Evolutionary conservation across 2,329 filamentous ascomycete species (phyloP).

Genomic region (Didymella segeticola): DNA sequence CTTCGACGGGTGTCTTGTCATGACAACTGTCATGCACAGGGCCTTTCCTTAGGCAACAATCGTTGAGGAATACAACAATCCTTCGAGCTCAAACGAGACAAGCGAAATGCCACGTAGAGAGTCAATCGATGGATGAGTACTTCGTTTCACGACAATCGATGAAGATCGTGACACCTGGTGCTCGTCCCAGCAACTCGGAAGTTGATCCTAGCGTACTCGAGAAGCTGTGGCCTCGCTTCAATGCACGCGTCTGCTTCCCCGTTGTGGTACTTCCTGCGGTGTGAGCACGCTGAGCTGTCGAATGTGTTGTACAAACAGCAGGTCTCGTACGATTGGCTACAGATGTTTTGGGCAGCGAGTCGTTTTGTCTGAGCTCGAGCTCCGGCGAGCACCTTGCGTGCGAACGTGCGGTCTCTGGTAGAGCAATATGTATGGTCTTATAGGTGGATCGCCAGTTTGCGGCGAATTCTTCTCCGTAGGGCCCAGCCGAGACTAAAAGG

Average conservation of each 20-base stretch:
- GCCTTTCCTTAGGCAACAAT: not conserved
- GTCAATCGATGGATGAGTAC: constrained; percentile 3
- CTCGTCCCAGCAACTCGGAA: constrained; percentile 13
- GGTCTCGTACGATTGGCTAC: constrained; percentile 15
- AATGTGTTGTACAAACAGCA: constrained; percentile 17
- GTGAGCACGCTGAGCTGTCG: constrained; percentile 24
- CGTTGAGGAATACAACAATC: constrained; percentile 7
- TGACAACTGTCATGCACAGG: not conserved
- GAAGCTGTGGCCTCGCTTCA: constrained; percentile 26
- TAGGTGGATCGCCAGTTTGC: not conserved
- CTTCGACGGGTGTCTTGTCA: not conserved
- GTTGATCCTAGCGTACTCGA: constrained; percentile 1
- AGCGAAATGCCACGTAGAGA: constrained; percentile 6
- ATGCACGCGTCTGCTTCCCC: constrained; percentile 22
- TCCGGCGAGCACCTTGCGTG: not conserved
- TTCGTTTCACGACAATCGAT: constrained; percentile 21
- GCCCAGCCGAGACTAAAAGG: constrained; percentile 3
- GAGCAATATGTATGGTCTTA: not conserved
- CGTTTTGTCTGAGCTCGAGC: constrained; percentile 3
- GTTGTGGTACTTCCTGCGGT: constrained; percentile 30
- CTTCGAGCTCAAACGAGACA: constrained; percentile 1
- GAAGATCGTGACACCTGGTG: constrained; percentile 17
- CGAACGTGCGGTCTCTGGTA: not conserved
- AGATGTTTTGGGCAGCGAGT: not conserved
- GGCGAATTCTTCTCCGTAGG: not conserved